Base-by-base conservation (phyloP, 129 eudicot species). In the Smallanthus sonchifolius region DNA sequence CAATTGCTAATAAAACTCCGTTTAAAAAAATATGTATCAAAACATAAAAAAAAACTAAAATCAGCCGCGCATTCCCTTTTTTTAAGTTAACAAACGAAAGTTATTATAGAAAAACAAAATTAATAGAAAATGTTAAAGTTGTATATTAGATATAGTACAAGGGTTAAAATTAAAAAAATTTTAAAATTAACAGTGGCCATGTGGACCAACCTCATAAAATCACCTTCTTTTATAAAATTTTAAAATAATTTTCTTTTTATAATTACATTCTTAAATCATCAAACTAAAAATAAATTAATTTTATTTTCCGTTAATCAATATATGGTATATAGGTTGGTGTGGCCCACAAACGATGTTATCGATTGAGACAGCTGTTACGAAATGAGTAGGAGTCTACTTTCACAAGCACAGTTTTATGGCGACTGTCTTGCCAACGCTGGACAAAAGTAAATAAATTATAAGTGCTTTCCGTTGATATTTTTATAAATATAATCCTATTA, bases 301-400 rank as follows among this genome's bases (percentile, higher is more conserved):
- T 8, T 35, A 36, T 40, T 66, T 39, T 28, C 30, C 36, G 30
- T 28, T 28, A 32, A 30, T 2, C n/a, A 59, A 28, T 30, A 2
- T 45, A 69, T 69, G 1, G 1, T 69, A 44, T 1, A 72, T 39
- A 55, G 32, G 39, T 56, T 37, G 20, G 64, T 38, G 65, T 75
- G 72, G 55, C 72, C 56, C 9, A 36, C 11, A 67, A 39, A 24
- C 51, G 24, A 20, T 55, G 62, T 69, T 67, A 74, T 80, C 69
- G 57, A 80, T 73, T 34, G 40, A 35, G 69, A 77, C 84, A 85
- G 77, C 77, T 79, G 83, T 49, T 57, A 49, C 36, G 77, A 49
- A 61, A 76, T 69, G 82, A 78, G 82, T 63, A 79, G 87, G 83
- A 80, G 70, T 72, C 84, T 77, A 84, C 87, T 87, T 87, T 82